Evolutionary conservation across 345 rosid species (phyloP), one percentile per base, ranked within the genome.

Genomic region (Abelmoschus esculentus): DNA sequence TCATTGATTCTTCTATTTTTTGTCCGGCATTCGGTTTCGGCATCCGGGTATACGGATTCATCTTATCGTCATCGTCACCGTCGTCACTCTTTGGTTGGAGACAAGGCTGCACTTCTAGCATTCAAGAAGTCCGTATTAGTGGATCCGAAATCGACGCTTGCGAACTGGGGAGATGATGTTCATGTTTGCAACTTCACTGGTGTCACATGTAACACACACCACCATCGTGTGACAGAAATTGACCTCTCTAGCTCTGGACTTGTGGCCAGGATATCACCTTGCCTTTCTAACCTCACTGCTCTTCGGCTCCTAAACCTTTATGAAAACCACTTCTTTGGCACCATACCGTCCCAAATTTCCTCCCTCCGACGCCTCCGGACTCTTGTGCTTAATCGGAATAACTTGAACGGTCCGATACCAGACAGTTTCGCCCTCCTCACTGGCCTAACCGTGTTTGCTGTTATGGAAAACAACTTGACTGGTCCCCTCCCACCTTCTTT

Each of bases 51-150:
- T 40, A 11, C 17, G 32, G 76, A 73, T 29, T 69, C 81, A 40
- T 78, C 70, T 65, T 22, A 55, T 55, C 12, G 22, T 44, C 49
- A 12, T 53, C 26, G 63, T 61, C 54, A 50, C 44, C 66, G 69
- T 64, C 72, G 1, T 73, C 83, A 69, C 54, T 81, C 82, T n/a
- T 56, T 83, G 79, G 46, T 52, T 1, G 63, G 76, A 1, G 87
- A 86, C 80, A 80, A 79, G 73, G 80, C 75, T 3, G 84, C 80
- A 15, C 84, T 86, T 61, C 82, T 84, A 10, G 77, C 70, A 71
- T 80, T 84, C 76, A 84, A 76, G 72, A 76, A 53, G 70, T 26
- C 74, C 14, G 42, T 84, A 17, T 63, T 32, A 17, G 50, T 40
- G 4, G 79, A 84, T 67, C 83, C 85, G 0, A 60, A 71, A 31